Conservation (phyloP, 805 yeast genomes). For the Soucietia sequanensis region DNA sequence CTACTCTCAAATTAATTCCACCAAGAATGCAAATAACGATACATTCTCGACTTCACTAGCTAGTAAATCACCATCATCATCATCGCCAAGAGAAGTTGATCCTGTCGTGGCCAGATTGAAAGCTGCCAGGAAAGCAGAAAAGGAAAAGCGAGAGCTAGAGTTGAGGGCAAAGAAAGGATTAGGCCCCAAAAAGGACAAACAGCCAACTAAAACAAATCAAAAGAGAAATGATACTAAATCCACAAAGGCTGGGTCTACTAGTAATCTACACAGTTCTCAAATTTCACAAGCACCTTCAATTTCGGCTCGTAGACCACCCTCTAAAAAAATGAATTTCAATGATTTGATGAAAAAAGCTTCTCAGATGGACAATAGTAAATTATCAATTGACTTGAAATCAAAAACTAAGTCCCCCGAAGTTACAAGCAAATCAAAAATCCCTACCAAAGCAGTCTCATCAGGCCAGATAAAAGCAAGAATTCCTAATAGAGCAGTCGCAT, state of each 20-base stretch:
- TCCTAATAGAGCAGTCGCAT: not conserved
- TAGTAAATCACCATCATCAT: too few species aligned
- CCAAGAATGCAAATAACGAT: too few species aligned
- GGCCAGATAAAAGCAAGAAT: constrained; percentile 1
- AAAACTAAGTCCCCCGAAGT: constrained; percentile 37
- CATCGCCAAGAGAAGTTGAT: constrained; percentile 42
- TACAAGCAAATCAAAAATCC: constrained; percentile 1
- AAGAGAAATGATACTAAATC: constrained; percentile 4
- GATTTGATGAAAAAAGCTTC: constrained; percentile 72
- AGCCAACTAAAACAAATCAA: constrained; percentile 2
- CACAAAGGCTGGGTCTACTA: not conserved
- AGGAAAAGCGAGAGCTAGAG: constrained; percentile 39
- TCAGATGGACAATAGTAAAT: constrained; percentile 48
- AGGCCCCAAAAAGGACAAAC: constrained; percentile 19
- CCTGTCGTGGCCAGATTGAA: constrained; percentile 72
- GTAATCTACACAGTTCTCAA: constrained; percentile 4
- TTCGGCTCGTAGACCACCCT: constrained; percentile 14
- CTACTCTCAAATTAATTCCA: too few species aligned
- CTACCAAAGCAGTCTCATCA: not conserved
- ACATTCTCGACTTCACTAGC: too few species aligned
- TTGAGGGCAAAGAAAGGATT: constrained; percentile 32
- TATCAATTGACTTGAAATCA: constrained; percentile 38
- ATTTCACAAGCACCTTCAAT: constrained; percentile 3
- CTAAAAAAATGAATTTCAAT: constrained; percentile 54
- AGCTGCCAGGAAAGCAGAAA: constrained; percentile 61